phyloP scores from a whole-genome alignment of 1,284 basidiomycete genomes.

The Apiotrichum brassicae region DNA sequence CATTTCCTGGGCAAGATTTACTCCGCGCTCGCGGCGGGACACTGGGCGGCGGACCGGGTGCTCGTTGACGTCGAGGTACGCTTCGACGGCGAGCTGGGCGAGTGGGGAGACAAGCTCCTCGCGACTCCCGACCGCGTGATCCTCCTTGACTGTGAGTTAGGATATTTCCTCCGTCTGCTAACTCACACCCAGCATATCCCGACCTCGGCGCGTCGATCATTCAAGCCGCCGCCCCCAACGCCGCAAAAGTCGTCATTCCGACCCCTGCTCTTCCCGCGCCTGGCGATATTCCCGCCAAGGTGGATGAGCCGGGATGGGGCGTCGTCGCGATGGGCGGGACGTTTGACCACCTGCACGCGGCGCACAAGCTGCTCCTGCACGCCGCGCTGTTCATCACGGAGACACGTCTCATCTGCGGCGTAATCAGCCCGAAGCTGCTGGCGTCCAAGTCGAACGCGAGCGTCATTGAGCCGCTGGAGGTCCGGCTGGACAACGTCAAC shows the following conservation, averaged over 20 bases:
- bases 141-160: constrained; percentile 7
- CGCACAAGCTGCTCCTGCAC: constrained; percentile 93
- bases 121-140: constrained; percentile 12
- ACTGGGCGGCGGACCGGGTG: constrained; percentile 33
- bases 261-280: not conserved
- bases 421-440: constrained; percentile 70
- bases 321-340: constrained; percentile 62
- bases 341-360: constrained; percentile 95
- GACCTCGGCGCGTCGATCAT: constrained; percentile 6
- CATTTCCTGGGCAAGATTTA: constrained; percentile 42
- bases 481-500: constrained; percentile 55
- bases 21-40: constrained; percentile 35
- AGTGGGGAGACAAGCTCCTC: constrained; percentile 20
- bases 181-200: not conserved
- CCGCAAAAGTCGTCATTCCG: not conserved
- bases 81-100: constrained; percentile 34
- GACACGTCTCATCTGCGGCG: constrained; percentile 77
- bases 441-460: constrained; percentile 65
- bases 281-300: not conserved
- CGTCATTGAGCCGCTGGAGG: constrained; percentile 61
- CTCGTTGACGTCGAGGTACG: constrained; percentile 41
- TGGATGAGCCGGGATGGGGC: constrained; percentile 14
- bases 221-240: not conserved
- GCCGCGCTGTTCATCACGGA: constrained; percentile 77
- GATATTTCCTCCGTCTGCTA: not conserved